Base-by-base conservation (phyloP, 805 yeast species). In the Candida ascalaphidarum region DNA sequence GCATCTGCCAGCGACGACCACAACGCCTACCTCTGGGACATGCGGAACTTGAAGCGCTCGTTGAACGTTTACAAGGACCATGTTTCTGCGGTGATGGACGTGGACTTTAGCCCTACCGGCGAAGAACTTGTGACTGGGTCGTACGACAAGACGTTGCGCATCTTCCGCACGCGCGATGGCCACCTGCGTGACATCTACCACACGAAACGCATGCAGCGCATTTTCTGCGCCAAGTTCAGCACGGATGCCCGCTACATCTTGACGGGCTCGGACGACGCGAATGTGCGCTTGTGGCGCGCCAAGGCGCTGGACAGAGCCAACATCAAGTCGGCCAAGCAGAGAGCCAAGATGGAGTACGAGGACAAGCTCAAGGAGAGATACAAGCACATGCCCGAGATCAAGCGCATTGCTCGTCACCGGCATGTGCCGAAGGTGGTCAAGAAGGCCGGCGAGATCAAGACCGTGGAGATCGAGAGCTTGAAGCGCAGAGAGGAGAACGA, bases 21-120 rank as follows among this genome's bases (percentile, higher is more conserved):
- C 55, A 92, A 92, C 52, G 77, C 81, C 7, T 92, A 92, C 53
- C 68, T 81, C 30, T 94, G 95, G 75, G 99, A 92, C 58, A 89
- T 94, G 96, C 70, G 99, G 52, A 83, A 88, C 48, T 66, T 94
- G 73, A 67, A 68, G 25, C 68, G 83, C 31, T 79, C 96, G 1
- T 53, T 80, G 28, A 88, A 86, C 40, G 85, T 94, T 9, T 84
- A 71, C 58, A 86, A 89, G 58, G 97, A 86, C 55, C 99, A 92
- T 55, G 96, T 89, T 22, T 80, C 94, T 26, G 96, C 96, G 0
- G 94, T 92, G 8, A 71, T 89, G 76, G 95, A 83, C 52, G 76
- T 92, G 22, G 98, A 92, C 58, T 92, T 83, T 49, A 75, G 95
- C 8, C 98, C 98, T 22, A 88, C 97, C 1, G 99, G 99, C 43